Evolutionary conservation across 208 protist species (phyloP), one percentile per base, ranked within the genome.

Genomic region (Perkinsela sp.): DNA sequence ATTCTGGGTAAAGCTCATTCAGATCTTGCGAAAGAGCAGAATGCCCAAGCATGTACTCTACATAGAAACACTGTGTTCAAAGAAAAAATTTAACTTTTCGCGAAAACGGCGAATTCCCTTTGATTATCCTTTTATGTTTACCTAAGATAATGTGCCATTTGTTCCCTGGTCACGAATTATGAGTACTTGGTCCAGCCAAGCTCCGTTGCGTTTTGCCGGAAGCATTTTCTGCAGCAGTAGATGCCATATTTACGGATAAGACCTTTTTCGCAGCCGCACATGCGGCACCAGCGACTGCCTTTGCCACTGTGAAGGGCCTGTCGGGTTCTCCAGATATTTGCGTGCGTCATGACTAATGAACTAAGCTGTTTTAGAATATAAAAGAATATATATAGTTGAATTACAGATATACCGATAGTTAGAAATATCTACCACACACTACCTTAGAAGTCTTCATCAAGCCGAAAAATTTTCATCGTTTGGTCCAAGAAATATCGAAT

Each of bases 221-320:
- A 94, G 83, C 89, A 94, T 82, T 92, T 85, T 77, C 89, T 83
- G 83, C 89, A 94, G 28, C 92, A 78, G 78, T 90, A 90, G 68
- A 94, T 82, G 72, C 87, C 89, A 76, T 94, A 94, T 81, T 94
- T 94, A 77, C 89, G 83, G 76, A 94, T 94, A 70, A 94, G 72
- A 48, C 86, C 87, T 78, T 91, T 89, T 78, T 88, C 80, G 78
- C 91, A 91, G 68, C 78, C 85, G 85, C 90, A 92, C 73, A 90
- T 83, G 48, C 91, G 81, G 80, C 86, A 93, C 77, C 73, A 79
- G 71, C 88, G 86, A 68, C 79, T 71, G 67, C 88, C 88, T 75
- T 90, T 91, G 71, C 85, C 82, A 83, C 88, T 90, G 70, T 85
- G 83, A 70, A 92, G 89, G 81, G 91, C 91, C 76, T 90, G 88